Percentiles rank a stretch among this genome's conserved stretches.
Conservation (phyloP, 78 protist genomes). For the Dictyostelium citrinum region DNA sequence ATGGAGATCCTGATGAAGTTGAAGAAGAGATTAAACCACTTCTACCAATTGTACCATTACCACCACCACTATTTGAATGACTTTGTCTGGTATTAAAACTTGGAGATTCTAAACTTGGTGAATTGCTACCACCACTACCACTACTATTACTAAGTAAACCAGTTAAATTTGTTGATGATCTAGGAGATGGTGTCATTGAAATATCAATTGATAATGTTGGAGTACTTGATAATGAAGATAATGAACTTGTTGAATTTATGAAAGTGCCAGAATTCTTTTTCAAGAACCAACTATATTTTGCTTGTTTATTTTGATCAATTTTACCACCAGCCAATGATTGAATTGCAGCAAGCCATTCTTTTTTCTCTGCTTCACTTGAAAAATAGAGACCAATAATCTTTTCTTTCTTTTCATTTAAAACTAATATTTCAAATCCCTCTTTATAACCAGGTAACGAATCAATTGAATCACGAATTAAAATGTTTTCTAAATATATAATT, state of each 20-base stretch:
- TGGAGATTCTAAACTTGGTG: not conserved
- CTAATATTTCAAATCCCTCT: slow-evolving; percentile 40
- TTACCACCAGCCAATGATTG: slow-evolving; percentile 8
- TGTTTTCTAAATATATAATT: not conserved
- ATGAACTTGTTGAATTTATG: not conserved
- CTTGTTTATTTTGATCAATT: not conserved
- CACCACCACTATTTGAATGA: not conserved
- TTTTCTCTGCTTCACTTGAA: slow-evolving; percentile 36
- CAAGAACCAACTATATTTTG: slow-evolving; percentile 43
- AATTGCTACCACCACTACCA: not conserved
- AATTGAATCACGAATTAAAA: slow-evolving; percentile 33
- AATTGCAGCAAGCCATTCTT: slow-evolving; percentile 30
- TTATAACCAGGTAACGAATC: slow-evolving; percentile 16
- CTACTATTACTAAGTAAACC: not conserved
- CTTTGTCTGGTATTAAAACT: not conserved
- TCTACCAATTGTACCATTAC: not conserved
- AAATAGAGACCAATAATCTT: slow-evolving; percentile 31
- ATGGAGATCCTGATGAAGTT: not conserved
- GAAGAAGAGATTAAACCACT: not conserved
- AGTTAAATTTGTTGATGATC: not conserved
- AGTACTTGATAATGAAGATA: not conserved
- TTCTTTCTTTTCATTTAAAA: slow-evolving; percentile 31
- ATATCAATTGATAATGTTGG: not conserved
- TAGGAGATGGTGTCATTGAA: not conserved
- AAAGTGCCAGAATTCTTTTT: slow-evolving; percentile 16